phyloP scores from a whole-genome alignment of 139 green algal species.

The Eudorina sp. region DNA sequence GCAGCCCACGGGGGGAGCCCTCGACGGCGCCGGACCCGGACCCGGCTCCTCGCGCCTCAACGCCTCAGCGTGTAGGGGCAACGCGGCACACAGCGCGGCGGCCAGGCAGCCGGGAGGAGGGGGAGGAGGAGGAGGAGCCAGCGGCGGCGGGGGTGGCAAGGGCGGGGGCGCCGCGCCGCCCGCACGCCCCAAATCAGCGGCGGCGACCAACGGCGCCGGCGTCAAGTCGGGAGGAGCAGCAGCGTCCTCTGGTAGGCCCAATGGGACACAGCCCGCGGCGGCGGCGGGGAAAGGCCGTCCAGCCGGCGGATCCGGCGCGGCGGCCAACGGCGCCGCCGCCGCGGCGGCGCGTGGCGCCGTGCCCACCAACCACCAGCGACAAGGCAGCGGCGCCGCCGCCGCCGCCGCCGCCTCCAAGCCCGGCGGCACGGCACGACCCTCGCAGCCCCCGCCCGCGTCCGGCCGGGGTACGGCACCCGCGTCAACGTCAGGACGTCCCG shows the following conservation, averaged over 20 bases:
- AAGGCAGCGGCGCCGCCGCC: not conserved
- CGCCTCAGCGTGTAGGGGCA: no score
- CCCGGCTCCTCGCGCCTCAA: not conserved
- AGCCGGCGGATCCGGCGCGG: not conserved
- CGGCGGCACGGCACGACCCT: not conserved
- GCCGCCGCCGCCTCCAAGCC: not conserved
- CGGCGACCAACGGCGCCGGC: no score
- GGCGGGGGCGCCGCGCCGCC: no score
- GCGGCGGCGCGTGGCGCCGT: no score
- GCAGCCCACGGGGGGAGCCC: not conserved
- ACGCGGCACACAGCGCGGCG: no score
- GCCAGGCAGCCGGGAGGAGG: no score
- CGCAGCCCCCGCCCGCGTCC: not conserved
- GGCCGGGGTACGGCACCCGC: not conserved
- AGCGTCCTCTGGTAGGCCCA: not conserved
- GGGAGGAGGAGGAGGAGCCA: no score
- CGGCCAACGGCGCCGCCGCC: not conserved
- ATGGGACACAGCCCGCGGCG: not conserved
- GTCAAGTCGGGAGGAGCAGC: not conserved
- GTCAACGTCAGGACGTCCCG: not conserved
- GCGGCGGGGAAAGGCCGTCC: not conserved
- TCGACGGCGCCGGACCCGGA: not conserved
- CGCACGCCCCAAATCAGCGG: no score
- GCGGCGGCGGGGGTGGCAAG: not conserved
- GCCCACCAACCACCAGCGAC: slow-evolving; percentile 45